Conservation (phyloP, 73 alveolate genomes). For the Stentor roeselii region DNA sequence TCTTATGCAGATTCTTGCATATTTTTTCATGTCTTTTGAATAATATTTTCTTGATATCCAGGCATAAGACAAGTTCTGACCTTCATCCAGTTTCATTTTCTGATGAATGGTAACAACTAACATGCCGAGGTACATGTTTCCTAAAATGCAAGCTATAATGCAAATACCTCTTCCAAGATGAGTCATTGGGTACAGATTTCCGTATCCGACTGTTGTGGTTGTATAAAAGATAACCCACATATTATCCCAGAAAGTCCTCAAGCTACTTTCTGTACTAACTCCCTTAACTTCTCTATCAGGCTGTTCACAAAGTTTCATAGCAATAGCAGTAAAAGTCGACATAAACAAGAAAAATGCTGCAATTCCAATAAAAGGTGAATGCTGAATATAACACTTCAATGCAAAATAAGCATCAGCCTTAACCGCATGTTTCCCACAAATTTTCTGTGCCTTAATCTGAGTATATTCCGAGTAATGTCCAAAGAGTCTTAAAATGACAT, state of each 20-base stretch:
- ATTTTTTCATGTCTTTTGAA: neutral
- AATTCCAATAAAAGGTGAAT: constrained; percentile 11
- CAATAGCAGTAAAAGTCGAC: neutral
- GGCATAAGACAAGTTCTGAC: constrained; percentile 14
- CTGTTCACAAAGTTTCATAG: neutral
- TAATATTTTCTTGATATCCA: constrained; percentile 4
- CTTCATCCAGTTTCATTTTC: neutral
- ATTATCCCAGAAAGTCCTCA: neutral
- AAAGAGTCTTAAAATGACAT: neutral
- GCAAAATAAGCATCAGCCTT: neutral
- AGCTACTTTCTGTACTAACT: neutral
- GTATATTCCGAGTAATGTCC: constrained; percentile 11
- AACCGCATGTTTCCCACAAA: neutral
- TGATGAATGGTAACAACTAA: neutral
- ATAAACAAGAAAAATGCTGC: neutral
- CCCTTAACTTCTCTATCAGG: neutral
- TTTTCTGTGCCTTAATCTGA: neutral
- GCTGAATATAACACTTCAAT: neutral
- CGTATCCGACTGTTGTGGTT: constrained; percentile 22
- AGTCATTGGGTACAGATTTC: constrained; percentile 8
- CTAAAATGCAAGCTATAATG: neutral
- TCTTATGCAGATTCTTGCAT: neutral
- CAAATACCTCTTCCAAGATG: constrained; percentile 21
- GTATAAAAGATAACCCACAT: neutral
- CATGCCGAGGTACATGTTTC: constrained; percentile 25